phyloP scores from a whole-genome alignment of 2,329 filamentous ascomycete genomes.

The Diaporthe helianthi region DNA sequence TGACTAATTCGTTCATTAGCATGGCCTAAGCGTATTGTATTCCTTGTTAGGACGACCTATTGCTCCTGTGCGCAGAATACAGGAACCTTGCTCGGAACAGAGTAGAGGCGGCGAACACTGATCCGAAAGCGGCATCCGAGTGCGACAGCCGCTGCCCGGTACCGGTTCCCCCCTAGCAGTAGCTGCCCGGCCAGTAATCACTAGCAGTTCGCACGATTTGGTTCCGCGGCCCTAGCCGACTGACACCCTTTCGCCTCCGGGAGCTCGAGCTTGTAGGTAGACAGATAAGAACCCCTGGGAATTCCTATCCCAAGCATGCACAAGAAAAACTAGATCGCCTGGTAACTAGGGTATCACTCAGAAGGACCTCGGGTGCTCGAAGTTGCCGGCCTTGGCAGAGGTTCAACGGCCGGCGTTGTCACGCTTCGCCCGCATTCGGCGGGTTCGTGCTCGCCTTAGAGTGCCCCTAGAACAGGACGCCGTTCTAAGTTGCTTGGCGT shows the following conservation, averaged over 20 bases:
- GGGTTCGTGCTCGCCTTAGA: not conserved
- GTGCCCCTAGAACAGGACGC: not conserved
- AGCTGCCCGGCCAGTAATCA: not conserved
- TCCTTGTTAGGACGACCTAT: not conserved
- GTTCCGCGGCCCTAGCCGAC: not conserved
- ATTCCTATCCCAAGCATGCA: not conserved
- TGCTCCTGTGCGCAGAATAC: not conserved
- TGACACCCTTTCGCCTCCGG: not conserved
- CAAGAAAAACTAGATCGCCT: not conserved
- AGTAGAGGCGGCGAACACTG: not conserved
- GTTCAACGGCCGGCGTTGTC: not conserved
- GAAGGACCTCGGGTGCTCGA: not conserved
- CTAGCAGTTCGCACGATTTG: not conserved
- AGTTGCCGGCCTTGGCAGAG: not conserved
- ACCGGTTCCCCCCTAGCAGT: not conserved
- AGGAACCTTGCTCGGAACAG: no score
- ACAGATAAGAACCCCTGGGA: not conserved
- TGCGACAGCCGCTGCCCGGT: slow-evolving; percentile 8
- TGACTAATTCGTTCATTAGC: not conserved
- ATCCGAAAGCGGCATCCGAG: slow-evolving; percentile 3
- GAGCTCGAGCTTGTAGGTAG: not conserved
- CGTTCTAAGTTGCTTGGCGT: not conserved
- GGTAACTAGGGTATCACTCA: not conserved
- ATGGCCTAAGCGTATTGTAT: not conserved
- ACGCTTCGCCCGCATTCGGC: not conserved